Percentiles rank a stretch among this genome's conserved stretches.
These are phyloP conservation scores for Didymella sp. DNA, from an alignment of 2,329 filamentous ascomycete genomes.

Conservation along the genomic window DNA sequence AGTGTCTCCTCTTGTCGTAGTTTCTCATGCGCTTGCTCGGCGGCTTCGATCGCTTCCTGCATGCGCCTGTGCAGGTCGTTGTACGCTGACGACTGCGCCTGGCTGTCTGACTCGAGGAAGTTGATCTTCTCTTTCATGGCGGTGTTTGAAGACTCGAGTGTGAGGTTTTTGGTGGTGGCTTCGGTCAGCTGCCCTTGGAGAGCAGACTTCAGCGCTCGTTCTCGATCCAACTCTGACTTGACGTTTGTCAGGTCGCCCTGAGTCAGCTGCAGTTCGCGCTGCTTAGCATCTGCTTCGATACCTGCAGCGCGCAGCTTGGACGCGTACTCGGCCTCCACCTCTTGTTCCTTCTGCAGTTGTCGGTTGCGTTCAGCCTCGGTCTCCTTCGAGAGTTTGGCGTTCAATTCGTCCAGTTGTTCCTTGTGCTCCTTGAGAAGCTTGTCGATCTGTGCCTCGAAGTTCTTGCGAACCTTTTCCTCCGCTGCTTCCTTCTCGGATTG, in stretches of 20 bases:
- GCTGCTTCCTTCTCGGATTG: conserved; percentile 59
- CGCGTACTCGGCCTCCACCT: conserved; percentile 63
- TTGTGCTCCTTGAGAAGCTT: conserved; percentile 67
- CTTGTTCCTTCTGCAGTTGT: conserved; percentile 68
- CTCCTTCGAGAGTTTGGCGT: conserved; percentile 68
- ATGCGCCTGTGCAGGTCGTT: conserved; percentile 80
- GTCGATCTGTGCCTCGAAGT: conserved; percentile 63
- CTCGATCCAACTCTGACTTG: conserved; percentile 57
- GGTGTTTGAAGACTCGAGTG: conserved; percentile 76
- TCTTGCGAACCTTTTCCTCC: conserved; percentile 51
- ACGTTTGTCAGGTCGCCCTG: conserved; percentile 60
- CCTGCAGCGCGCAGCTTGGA: conserved; percentile 66
- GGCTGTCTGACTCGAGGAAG: conserved; percentile 87
- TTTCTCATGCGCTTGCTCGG: conserved; percentile 77
- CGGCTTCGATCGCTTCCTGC: conserved; percentile 75
- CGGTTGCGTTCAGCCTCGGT: conserved; percentile 70
- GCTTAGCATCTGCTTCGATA: conserved; percentile 63
- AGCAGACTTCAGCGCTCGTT: conserved; percentile 66
- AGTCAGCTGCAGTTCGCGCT: conserved; percentile 60
- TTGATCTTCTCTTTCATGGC: conserved; percentile 82
- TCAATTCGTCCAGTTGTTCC: conserved; percentile 71
- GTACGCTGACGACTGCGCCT: conserved; percentile 87
- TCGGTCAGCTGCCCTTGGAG: conserved; percentile 62
- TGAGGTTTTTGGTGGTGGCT: conserved; percentile 51
- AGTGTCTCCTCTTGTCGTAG: conserved; percentile 90